These are phyloP conservation scores for Dactylellina parvicollis DNA, from an alignment of 2,329 filamentous ascomycete genomes.

Conservation along the genomic window DNA sequence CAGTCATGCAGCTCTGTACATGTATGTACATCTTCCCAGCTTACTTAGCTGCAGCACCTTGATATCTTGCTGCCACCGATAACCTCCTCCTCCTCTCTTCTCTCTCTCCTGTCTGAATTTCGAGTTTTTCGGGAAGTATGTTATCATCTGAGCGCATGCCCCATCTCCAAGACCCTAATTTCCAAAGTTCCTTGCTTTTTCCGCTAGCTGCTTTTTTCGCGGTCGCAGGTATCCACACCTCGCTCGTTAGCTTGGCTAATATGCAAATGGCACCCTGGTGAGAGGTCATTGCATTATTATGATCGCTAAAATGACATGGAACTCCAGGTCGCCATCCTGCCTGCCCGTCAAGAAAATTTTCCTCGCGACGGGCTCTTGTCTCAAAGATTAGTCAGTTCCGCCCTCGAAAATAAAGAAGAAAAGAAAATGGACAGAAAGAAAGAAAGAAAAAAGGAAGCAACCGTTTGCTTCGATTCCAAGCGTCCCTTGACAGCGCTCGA, in stretches of 20 bases:
- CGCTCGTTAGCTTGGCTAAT: conserved; percentile 54
- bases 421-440: neutral
- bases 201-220: conserved; percentile 15
- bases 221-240: conserved; percentile 47
- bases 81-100: neutral
- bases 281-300: conserved; percentile 32
- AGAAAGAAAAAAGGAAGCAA: neutral
- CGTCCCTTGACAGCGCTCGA: neutral
- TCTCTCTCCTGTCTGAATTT: conserved; percentile 20
- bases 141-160: conserved; percentile 55
- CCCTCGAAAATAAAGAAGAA: conserved; percentile 3
- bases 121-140: conserved; percentile 44
- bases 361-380: conserved; percentile 44
- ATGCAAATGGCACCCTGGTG: conserved; percentile 23
- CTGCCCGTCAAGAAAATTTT: conserved; percentile 43
- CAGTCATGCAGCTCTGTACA: conserved; percentile 5
- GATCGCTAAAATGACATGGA: conserved; percentile 50
- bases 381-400: conserved; percentile 35
- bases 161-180: conserved; percentile 43
- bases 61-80: neutral
- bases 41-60: neutral
- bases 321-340: conserved; percentile 20
- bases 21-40: neutral
- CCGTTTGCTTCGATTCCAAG: neutral
- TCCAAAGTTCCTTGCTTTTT: conserved; percentile 45